Base-by-base conservation (phyloP, 441 rosid genomes). In the Lepidium campestre region DNA sequence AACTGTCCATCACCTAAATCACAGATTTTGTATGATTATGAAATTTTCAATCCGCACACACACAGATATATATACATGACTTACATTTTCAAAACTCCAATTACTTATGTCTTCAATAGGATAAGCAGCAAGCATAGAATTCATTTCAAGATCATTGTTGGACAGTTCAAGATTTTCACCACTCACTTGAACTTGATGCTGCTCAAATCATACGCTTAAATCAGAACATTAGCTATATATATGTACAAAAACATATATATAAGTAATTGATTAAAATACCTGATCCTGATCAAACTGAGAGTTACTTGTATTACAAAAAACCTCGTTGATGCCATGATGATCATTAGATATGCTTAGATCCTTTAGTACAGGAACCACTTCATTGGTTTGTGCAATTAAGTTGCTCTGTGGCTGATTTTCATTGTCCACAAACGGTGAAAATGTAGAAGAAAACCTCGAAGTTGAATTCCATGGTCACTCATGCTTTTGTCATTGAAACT, bases 21-120 rank as follows among this genome's bases (percentile, higher is more conserved):
- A 71, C 17, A 40, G 17, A 57, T 48, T 31, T 27, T 32, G 17
- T 20, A 25, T 42, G 31, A 19, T 54, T 62, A 17, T 4, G 11
- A 54, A n/a, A 61, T 15, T 36, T 67, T 69, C 35, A 29, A 46
- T 17, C 59, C 29, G n/a, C n/a, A 47, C 9, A 57, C 3, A 56
- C 11, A 49, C 1, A 23, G 8, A n/a, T 10, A 15, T 15, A 58
- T 27, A n/a, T n/a, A 46, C 52, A 55, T 68, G 8, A 56, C 65
- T 71, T 56, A 71, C 70, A 10, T 48, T 12, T 56, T 55, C 22
- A 39, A 56, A 29, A 7, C 29, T 27, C 70, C 31, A 20, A 20
- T 31, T 10, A 44, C 4, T 10, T 6, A 18, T n/a, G 65, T 39
- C 42, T 39, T 41, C 36, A 59, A 20, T 18, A 50, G 54, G 55